Evolutionary conservation across 352 stramenopile species (phyloP).

Genomic region (Phytophthora syringae): DNA sequence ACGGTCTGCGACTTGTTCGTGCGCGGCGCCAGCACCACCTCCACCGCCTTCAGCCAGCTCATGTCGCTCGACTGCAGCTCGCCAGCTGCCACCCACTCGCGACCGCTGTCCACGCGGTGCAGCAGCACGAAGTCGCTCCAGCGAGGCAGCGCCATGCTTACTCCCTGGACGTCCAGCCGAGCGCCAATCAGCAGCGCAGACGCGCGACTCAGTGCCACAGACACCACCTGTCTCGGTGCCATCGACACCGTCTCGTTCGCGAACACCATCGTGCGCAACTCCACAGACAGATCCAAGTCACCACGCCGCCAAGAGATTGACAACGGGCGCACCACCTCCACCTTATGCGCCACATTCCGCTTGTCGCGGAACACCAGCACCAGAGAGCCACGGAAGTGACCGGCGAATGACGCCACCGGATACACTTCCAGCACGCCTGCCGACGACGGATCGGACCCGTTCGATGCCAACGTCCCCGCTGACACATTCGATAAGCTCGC

Average conservation of each 20-base stretch:
- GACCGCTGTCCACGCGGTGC: conserved; percentile 2
- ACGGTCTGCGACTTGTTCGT: conserved; percentile 32
- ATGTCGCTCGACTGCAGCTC: too few species aligned
- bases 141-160: conserved; percentile 13
- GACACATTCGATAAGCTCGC: conserved; percentile 9
- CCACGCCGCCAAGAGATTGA: neutral
- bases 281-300: conserved; percentile 12
- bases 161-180: neutral
- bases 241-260: conserved; percentile 27
- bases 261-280: conserved; percentile 10
- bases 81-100: too few species aligned
- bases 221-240: conserved; percentile 20
- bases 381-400: neutral
- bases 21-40: conserved; percentile 37
- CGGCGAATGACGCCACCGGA: neutral
- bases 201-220: conserved; percentile 21
- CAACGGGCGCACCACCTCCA: conserved; percentile 13
- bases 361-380: conserved; percentile 23
- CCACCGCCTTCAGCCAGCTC: conserved; percentile 19
- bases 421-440: conserved; percentile 3
- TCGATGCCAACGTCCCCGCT: conserved; percentile 1
- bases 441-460: conserved; percentile 4
- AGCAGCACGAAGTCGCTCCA: conserved; percentile 22
- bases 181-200: conserved; percentile 5
- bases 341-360: conserved; percentile 12